These are phyloP conservation scores for Tuber calosporum DNA, from an alignment of 495 filamentous ascomycete species.

Conservation along the genomic window DNA sequence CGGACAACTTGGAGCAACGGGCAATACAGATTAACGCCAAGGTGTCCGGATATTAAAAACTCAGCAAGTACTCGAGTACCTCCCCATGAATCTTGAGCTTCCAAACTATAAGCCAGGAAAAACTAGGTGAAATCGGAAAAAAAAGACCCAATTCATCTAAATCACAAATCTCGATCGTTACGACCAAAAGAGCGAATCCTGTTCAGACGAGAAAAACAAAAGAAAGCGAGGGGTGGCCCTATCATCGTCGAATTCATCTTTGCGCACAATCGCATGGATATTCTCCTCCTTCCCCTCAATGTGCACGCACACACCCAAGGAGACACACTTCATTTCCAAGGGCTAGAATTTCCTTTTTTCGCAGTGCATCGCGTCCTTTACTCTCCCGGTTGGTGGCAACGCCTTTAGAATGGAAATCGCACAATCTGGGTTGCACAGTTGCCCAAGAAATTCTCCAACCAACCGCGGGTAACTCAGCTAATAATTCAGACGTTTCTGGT, in stretches of 20 bases:
- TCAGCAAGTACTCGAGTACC: not conserved
- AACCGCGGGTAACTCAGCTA: not conserved
- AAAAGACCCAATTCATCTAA: too few species aligned
- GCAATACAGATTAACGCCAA: too few species aligned
- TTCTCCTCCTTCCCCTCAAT: not conserved
- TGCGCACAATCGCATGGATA: not conserved
- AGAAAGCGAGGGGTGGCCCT: not conserved
- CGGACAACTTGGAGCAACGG: too few species aligned
- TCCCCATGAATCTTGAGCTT: not conserved
- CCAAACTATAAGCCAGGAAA: not conserved
- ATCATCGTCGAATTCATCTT: not conserved
- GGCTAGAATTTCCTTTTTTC: not conserved
- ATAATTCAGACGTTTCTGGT: not conserved
- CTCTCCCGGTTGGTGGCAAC: not conserved
- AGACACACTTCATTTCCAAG: not conserved
- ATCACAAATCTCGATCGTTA: not conserved
- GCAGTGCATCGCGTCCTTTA: not conserved
- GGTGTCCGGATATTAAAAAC: too few species aligned
- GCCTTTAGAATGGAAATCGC: not conserved
- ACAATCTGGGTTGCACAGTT: not conserved
- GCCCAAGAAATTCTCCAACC: not conserved
- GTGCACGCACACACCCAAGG: not conserved
- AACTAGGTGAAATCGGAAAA: not conserved
- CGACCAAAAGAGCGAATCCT: not conserved
- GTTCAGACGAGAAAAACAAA: not conserved